A percentile compares a stretch with the other conserved stretches of the same genome.
Conservation (phyloP, 2,329 filamentous ascomycete species). For the Stenocarpella maydis region DNA sequence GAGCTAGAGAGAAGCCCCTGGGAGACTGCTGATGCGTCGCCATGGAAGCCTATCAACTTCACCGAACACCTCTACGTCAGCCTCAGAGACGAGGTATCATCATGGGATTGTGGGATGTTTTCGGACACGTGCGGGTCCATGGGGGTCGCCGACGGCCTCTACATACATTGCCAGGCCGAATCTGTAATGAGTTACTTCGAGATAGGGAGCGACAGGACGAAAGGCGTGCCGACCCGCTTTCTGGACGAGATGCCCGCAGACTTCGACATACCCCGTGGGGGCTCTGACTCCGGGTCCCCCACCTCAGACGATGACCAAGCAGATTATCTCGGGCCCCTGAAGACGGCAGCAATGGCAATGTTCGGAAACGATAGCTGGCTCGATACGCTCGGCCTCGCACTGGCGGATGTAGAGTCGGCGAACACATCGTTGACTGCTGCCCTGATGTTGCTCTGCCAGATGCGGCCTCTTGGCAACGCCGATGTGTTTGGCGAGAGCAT, state of each 20-base stretch:
- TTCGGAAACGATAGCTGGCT: slow-evolving; percentile 28
- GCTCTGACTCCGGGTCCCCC: neutral
- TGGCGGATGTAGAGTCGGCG: neutral
- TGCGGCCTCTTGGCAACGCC: neutral
- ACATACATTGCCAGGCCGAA: slow-evolving; percentile 23
- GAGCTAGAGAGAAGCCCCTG: neutral
- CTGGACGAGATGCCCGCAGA: neutral
- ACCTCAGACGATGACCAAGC: too few species aligned
- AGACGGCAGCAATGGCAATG: slow-evolving; percentile 26
- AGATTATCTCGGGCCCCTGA: neutral
- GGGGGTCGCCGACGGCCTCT: neutral
- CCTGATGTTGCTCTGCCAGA: neutral
- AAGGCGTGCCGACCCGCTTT: slow-evolving; percentile 9
- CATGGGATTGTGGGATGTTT: neutral
- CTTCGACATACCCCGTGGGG: neutral
- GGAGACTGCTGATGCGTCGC: neutral
- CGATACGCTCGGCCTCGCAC: neutral
- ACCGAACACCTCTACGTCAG: slow-evolving; percentile 26
- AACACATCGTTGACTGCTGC: neutral
- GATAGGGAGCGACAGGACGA: slow-evolving; percentile 1
- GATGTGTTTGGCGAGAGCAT: neutral
- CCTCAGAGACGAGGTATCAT: neutral
- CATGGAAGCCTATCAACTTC: slow-evolving; percentile 21
- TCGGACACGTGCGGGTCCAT: neutral
- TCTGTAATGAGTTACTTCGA: slow-evolving; percentile 19